phyloP scores from a whole-genome alignment of 2,329 filamentous ascomycete genomes.

The Esteya vermicola region DNA sequence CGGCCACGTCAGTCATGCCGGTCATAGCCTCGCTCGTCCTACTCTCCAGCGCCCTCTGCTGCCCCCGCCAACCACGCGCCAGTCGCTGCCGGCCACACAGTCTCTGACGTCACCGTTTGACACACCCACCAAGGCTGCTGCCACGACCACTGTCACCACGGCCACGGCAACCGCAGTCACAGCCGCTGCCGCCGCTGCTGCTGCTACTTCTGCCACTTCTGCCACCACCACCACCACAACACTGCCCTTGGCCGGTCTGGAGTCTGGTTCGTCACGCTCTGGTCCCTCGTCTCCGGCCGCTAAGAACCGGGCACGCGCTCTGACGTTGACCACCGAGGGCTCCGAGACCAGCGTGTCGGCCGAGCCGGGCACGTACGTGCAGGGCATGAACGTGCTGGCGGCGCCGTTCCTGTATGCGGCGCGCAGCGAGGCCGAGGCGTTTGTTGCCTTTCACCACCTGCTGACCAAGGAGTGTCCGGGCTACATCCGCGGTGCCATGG shows the following conservation, averaged over 20 bases:
- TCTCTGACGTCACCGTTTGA: neutral
- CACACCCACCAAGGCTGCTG: neutral
- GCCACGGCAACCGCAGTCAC: too few relatives aligned
- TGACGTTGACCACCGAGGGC: slow-evolving; percentile 49
- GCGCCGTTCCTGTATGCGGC: slow-evolving; percentile 93
- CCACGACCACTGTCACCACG: slow-evolving; percentile 11
- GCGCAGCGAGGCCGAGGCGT: slow-evolving; percentile 87
- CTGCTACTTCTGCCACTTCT: too few relatives aligned
- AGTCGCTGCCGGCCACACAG: slow-evolving; percentile 9
- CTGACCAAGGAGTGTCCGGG: slow-evolving; percentile 80
- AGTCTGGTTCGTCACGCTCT: too few relatives aligned
- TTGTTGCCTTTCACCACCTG: slow-evolving; percentile 76
- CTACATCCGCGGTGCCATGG: slow-evolving; percentile 92
- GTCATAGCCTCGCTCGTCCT: too few relatives aligned
- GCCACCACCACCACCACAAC: too few relatives aligned
- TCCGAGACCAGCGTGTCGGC: slow-evolving; percentile 41
- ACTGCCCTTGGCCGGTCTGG: too few relatives aligned
- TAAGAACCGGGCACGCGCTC: slow-evolving; percentile 38
- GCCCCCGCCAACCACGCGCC: slow-evolving; percentile 6
- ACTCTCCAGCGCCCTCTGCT: too few relatives aligned
- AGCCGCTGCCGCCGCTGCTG: too few relatives aligned
- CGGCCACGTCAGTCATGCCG: neutral
- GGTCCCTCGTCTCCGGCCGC: slow-evolving; percentile 29
- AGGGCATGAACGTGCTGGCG: slow-evolving; percentile 97
- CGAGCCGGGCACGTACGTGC: slow-evolving; percentile 79